These are phyloP conservation scores for Jaapia argillacea DNA, from an alignment of 768 basidiomycete genomes.

Conservation along the genomic window DNA sequence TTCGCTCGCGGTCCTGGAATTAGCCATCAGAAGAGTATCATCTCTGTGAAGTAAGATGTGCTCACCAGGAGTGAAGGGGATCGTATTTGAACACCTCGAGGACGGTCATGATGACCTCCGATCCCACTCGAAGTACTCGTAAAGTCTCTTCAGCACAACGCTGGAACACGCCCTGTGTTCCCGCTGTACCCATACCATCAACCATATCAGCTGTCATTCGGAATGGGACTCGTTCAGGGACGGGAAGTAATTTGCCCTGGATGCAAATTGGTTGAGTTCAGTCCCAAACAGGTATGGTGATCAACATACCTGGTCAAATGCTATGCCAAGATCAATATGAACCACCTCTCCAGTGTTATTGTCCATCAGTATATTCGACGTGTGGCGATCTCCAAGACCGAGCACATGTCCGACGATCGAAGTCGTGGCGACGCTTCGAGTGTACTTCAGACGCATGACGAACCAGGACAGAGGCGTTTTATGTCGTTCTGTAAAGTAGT, in stretches of 20 bases:
- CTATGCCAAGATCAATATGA: conserved; percentile 94
- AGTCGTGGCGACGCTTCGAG: conserved; percentile 85
- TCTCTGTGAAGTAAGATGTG: not conserved
- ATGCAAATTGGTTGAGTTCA: not conserved
- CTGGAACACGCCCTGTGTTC: conserved; percentile 90
- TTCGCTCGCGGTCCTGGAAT: conserved; percentile 65
- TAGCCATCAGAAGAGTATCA: not conserved
- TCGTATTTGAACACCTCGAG: conserved; percentile 97
- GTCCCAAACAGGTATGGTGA: not conserved
- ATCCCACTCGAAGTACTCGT: conserved; percentile 77
- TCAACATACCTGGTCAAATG: conserved; percentile 77
- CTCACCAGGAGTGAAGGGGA: conserved; percentile 86
- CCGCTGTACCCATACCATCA: conserved; percentile 86
- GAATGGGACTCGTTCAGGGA: conserved; percentile 91
- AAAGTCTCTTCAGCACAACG: conserved; percentile 93
- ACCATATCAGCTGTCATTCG: conserved; percentile 90
- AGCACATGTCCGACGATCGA: conserved; percentile 91
- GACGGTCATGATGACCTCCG: conserved; percentile 86
- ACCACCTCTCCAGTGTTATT: conserved; percentile 75
- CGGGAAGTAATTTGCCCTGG: conserved; percentile 68
- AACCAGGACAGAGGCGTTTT: conserved; percentile 90
- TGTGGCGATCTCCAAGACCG: conserved; percentile 89
- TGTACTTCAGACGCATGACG: conserved; percentile 79
- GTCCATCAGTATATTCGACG: conserved; percentile 88
- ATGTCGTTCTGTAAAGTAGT: conserved; percentile 88